phyloP scores from a whole-genome alignment of 1,284 basidiomycete genomes.

The Sanghuangporus baumii region DNA sequence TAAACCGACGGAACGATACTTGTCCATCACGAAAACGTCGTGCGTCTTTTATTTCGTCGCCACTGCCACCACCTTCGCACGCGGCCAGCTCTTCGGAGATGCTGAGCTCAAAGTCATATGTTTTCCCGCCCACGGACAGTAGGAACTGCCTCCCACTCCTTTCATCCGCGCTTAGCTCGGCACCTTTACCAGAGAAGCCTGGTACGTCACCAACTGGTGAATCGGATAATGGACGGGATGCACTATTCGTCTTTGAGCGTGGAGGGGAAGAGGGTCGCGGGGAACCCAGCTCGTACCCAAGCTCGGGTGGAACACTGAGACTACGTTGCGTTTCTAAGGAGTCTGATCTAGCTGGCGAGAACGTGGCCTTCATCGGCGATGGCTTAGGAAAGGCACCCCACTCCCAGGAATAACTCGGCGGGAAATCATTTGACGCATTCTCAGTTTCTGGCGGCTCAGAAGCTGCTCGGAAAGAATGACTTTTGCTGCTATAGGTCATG shows the following conservation, averaged over 20 bases:
- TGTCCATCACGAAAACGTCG: constrained; percentile 47
- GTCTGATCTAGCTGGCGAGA: constrained; percentile 27
- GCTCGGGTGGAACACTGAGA: constrained; percentile 49
- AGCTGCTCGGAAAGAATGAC: constrained; percentile 42
- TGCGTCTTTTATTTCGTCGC: constrained; percentile 47
- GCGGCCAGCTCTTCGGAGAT: constrained; percentile 28
- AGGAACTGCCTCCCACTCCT: constrained; percentile 49
- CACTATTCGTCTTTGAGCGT: constrained; percentile 24
- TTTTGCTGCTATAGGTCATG: constrained; percentile 19
- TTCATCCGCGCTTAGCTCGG: constrained; percentile 43
- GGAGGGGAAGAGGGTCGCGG: background rate
- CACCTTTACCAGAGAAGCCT: constrained; percentile 44
- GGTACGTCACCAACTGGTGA: background rate
- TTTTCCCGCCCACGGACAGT: constrained; percentile 50
- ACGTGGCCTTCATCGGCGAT: constrained; percentile 54
- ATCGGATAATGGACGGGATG: background rate
- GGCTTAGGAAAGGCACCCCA: constrained; percentile 83
- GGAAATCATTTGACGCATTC: constrained; percentile 23
- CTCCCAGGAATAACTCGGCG: constrained; percentile 72
- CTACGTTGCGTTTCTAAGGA: constrained; percentile 33
- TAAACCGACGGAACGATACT: constrained; percentile 49
- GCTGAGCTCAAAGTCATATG: constrained; percentile 58
- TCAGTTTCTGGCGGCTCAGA: constrained; percentile 49
- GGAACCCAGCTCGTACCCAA: constrained; percentile 22
- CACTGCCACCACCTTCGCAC: constrained; percentile 22